These are phyloP conservation scores for Erythrophleum ivorense DNA, from an alignment of 331 rosid species.

Conservation along the genomic window DNA sequence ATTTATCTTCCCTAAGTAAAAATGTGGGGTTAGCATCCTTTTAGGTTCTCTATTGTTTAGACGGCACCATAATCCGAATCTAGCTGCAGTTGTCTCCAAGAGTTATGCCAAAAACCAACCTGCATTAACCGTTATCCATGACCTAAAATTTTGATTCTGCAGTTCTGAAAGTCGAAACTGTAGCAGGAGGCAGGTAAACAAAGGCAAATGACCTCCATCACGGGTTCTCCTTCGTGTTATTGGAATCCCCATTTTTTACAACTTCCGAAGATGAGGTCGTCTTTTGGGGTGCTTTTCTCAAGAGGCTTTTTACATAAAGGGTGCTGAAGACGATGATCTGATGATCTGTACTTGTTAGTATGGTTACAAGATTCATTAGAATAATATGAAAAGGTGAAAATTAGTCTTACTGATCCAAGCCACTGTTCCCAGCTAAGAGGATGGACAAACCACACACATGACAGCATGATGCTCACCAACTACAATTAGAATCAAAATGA, in stretches of 20 bases:
- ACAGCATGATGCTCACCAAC: constrained; percentile 91
- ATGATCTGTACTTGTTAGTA: constrained; percentile 35
- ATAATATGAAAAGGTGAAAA: constrained; percentile 12
- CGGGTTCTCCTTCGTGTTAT: constrained; percentile 52
- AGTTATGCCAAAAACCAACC: constrained; percentile 35
- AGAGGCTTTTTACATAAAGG: constrained; percentile 75
- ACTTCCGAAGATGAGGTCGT: constrained; percentile 44
- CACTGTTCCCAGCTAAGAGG: constrained; percentile 92
- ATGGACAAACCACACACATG: constrained; percentile 87
- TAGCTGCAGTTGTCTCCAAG: constrained; percentile 32
- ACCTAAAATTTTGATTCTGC: constrained; percentile 38
- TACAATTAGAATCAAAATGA: constrained; percentile 44
- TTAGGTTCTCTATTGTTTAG: constrained; percentile 37
- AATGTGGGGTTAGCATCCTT: constrained; percentile 40
- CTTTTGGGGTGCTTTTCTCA: constrained; percentile 61
- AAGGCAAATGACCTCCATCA: constrained; percentile 32
- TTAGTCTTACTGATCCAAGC: constrained; percentile 82
- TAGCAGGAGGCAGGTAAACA: constrained; percentile 46
- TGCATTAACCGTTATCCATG: constrained; percentile 33
- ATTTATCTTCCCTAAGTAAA: constrained; percentile 42
- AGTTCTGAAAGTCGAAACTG: constrained; percentile 50
- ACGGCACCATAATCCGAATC: constrained; percentile 31
- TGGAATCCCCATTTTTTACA: constrained; percentile 50
- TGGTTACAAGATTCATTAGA: constrained; percentile 4
- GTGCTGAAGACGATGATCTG: constrained; percentile 86